Conservation (phyloP, 192 early-diverging fungal species). For the Mortierella antarctica region DNA sequence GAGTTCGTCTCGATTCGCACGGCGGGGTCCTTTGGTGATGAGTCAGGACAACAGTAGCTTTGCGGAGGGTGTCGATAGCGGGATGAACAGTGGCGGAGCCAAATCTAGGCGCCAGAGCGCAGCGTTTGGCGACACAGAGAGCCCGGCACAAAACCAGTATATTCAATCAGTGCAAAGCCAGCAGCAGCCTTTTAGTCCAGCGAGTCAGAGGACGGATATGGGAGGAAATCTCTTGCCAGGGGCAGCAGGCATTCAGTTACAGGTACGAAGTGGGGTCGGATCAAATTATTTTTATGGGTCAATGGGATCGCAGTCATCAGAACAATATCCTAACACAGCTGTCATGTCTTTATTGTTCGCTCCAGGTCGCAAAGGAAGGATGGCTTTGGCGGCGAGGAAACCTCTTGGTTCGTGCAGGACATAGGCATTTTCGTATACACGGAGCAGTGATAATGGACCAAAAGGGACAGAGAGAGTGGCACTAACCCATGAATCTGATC, state of each 20-base stretch:
- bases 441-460: too few species aligned
- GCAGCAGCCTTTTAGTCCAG: slow-evolving; percentile 24
- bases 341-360: background rate
- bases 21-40: slow-evolving; percentile 36
- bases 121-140: slow-evolving; percentile 14
- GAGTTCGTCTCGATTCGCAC: slow-evolving; percentile 27
- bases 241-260: slow-evolving; percentile 10
- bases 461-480: background rate
- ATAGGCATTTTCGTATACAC: background rate
- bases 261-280: slow-evolving; percentile 1
- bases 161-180: slow-evolving; percentile 2
- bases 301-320: background rate
- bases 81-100: background rate
- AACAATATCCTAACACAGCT: background rate
- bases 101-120: slow-evolving; percentile 24
- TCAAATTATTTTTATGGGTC: background rate
- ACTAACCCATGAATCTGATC: background rate
- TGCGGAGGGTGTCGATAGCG: background rate
- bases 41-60: slow-evolving; percentile 11
- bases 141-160: background rate
- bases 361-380: slow-evolving; percentile 62
- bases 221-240: background rate
- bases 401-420: slow-evolving; percentile 50
- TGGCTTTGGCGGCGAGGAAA: slow-evolving; percentile 61
- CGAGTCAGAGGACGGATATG: slow-evolving; percentile 15